phyloP scores from a whole-genome alignment of 495 filamentous ascomycete species.

The Terfezia boudieri region DNA sequence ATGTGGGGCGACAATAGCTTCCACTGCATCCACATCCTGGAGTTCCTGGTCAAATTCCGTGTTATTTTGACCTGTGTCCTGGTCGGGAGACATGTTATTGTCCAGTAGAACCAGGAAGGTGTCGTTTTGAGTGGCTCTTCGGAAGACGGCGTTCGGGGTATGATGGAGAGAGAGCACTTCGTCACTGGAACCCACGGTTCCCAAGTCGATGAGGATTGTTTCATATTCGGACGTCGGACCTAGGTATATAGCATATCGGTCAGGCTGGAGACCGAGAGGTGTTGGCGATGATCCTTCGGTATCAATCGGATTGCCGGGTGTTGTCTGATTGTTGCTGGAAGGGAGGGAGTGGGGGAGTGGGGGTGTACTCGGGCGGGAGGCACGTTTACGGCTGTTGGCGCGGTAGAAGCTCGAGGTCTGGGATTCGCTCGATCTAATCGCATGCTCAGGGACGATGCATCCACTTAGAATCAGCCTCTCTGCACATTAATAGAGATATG shows the following conservation, averaged over 20 bases:
- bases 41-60: slow-evolving; percentile 37
- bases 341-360: neutral
- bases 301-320: neutral
- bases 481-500: slow-evolving; percentile 12
- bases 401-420: slow-evolving; percentile 32
- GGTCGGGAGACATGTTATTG: slow-evolving; percentile 21
- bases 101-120: slow-evolving; percentile 57
- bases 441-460: slow-evolving; percentile 28
- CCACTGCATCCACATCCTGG: slow-evolving; percentile 41
- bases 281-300: slow-evolving; percentile 15
- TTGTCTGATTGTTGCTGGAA: neutral
- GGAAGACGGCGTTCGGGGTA: slow-evolving; percentile 39
- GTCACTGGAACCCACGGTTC: slow-evolving; percentile 45
- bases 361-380: slow-evolving; percentile 22
- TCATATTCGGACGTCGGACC: slow-evolving; percentile 53
- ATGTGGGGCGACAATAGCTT: slow-evolving; percentile 61
- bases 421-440: slow-evolving; percentile 30
- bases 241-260: slow-evolving; percentile 41
- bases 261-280: slow-evolving; percentile 40
- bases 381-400: slow-evolving; percentile 19
- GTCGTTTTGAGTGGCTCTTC: slow-evolving; percentile 59
- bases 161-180: slow-evolving; percentile 33
- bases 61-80: slow-evolving; percentile 32
- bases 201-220: slow-evolving; percentile 46
- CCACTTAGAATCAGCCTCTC: neutral